These are phyloP conservation scores for Streptanthus diversifolius DNA, from an alignment of 345 rosid genomes.

Conservation along the genomic window DNA sequence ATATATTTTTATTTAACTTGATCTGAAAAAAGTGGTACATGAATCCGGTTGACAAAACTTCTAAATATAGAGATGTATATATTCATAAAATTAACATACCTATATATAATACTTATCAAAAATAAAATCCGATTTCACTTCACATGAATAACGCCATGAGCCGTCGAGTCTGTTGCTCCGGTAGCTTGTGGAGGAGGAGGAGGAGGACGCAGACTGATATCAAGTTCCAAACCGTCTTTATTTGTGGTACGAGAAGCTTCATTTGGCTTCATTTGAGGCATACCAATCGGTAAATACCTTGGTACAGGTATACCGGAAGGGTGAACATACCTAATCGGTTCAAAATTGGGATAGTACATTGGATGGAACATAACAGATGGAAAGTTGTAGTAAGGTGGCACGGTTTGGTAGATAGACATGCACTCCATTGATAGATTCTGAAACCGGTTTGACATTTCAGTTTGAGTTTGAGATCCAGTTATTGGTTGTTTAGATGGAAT, in stretches of 20 bases:
- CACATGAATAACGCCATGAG: constrained; percentile 30
- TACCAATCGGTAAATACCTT: constrained; percentile 28
- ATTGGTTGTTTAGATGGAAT: background rate
- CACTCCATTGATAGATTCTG: constrained; percentile 26
- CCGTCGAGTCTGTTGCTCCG: constrained; percentile 17
- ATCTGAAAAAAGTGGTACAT: background rate
- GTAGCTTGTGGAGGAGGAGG: constrained; percentile 27
- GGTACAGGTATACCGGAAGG: constrained; percentile 37
- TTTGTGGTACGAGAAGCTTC: constrained; percentile 11
- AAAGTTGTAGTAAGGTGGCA: constrained; percentile 19
- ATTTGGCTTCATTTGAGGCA: constrained; percentile 11
- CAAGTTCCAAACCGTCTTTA: constrained; percentile 19
- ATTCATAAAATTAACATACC: constrained; percentile 9
- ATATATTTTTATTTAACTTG: background rate
- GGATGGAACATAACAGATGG: constrained; percentile 21
- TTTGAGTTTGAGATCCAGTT: constrained; percentile 18
- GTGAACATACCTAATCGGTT: constrained; percentile 23
- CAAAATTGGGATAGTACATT: constrained; percentile 20
- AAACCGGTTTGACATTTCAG: constrained; percentile 25
- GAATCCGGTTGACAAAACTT: constrained; percentile 10
- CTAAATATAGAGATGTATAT: constrained; percentile 7
- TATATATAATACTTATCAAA: background rate
- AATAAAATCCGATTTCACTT: constrained; percentile 1
- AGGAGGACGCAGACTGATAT: constrained; percentile 14
- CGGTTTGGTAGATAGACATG: constrained; percentile 21